Percentiles rank a stretch among this genome's conserved stretches.
Conservation (phyloP, 2,329 filamentous ascomycete species). For the Pseudocercospora macadamiae region DNA sequence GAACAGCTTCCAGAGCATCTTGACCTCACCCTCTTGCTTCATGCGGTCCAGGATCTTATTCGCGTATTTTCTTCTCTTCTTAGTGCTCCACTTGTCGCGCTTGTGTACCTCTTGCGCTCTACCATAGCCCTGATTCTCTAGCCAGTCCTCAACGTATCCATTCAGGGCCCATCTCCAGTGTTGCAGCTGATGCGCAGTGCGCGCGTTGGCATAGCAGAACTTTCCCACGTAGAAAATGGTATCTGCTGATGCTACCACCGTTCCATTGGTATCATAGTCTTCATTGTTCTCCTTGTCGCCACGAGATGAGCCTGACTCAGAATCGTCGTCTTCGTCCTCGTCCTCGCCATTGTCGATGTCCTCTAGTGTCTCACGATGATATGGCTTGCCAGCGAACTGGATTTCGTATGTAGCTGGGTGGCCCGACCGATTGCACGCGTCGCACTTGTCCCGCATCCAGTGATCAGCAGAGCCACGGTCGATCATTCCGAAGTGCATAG, state of each 20-base stretch:
- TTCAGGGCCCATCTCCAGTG: constrained; percentile 80
- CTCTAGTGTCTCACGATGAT: constrained; percentile 67
- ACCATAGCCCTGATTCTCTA: constrained; percentile 62
- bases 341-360: constrained; percentile 64
- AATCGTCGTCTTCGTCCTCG: constrained; percentile 37
- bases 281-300: constrained; percentile 39
- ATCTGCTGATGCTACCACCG: constrained; percentile 48
- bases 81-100: constrained; percentile 63
- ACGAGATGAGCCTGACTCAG: constrained; percentile 18
- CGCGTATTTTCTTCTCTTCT: constrained; percentile 62
- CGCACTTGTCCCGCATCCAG: constrained; percentile 56
- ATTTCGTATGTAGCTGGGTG: constrained; percentile 70
- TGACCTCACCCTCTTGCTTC: constrained; percentile 62
- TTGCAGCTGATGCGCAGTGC: constrained; percentile 69
- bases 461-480: constrained; percentile 42
- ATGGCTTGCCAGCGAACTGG: constrained; percentile 66
- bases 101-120: constrained; percentile 60
- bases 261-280: constrained; percentile 53
- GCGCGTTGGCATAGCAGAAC: constrained; percentile 62
- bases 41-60: constrained; percentile 67
- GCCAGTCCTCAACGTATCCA: constrained; percentile 67
- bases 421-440: constrained; percentile 70
- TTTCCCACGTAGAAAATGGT: constrained; percentile 58
- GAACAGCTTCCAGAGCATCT: constrained; percentile 66
- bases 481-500: constrained; percentile 56